Evolutionary conservation across 306 rosid genomes (phyloP).

Genomic region (Malus orientalis): DNA sequence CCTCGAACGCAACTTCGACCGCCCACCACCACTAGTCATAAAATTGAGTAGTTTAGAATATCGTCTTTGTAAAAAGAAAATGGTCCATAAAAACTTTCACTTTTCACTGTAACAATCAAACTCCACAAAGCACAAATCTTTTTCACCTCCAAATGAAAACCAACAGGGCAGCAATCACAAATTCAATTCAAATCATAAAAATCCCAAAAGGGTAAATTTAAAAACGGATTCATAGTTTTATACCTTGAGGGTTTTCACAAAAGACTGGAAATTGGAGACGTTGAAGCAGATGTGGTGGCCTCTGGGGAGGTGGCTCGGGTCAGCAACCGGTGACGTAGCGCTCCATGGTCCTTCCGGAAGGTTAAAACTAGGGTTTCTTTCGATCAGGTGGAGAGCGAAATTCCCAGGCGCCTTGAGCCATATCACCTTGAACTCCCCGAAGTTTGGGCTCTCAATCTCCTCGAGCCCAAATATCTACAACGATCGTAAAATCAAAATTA

Average conservation of each 20-base stretch:
- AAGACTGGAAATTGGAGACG: slow-evolving; percentile 53
- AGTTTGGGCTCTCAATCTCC: slow-evolving; percentile 54
- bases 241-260: slow-evolving; percentile 55
- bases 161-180: background rate
- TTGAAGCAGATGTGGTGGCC: slow-evolving; percentile 89
- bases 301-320: slow-evolving; percentile 67
- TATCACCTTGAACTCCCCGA: slow-evolving; percentile 56
- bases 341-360: slow-evolving; percentile 84
- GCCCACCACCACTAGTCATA: no score
- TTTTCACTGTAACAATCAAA: background rate
- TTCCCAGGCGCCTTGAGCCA: slow-evolving; percentile 55
- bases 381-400: slow-evolving; percentile 52
- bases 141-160: background rate
- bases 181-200: background rate
- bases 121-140: background rate
- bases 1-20: no score
- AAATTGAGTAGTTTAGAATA: no score
- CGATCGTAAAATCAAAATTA: background rate
- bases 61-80: no score
- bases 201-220: background rate
- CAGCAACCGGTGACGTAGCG: slow-evolving; percentile 52
- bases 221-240: background rate
- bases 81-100: no score
- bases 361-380: slow-evolving; percentile 47
- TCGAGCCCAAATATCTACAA: slow-evolving; percentile 69